phyloP scores from a whole-genome alignment of 2,329 filamentous ascomycete genomes.

The Trichoderma sp. region DNA sequence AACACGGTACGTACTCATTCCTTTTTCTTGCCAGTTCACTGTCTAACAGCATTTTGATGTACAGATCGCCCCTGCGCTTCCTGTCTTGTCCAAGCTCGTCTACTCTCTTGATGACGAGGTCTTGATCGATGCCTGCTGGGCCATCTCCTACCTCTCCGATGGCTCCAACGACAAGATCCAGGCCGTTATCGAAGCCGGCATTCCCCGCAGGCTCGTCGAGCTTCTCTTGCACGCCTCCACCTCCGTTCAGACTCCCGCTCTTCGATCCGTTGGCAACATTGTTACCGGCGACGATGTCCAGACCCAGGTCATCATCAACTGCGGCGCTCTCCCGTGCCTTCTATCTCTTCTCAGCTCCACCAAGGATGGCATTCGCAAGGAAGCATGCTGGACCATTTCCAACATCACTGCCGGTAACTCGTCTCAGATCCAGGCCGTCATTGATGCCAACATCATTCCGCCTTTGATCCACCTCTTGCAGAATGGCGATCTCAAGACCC shows the following conservation, averaged over 20 bases:
- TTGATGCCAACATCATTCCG: conserved; percentile 95
- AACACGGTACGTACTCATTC: conserved; percentile 65
- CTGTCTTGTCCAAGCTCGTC: conserved; percentile 92
- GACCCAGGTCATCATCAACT: conserved; percentile 99
- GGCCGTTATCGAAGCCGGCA: conserved; percentile 96
- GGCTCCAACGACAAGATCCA: conserved; percentile 99
- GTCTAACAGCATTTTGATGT: conserved; percentile 18
- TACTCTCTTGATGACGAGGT: conserved; percentile 99
- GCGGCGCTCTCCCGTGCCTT: conserved; percentile 86
- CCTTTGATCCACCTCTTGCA: conserved; percentile 93
- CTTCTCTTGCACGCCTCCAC: conserved; percentile 97
- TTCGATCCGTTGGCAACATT: conserved; percentile 97
- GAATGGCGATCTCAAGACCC: conserved; percentile 97
- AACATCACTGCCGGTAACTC: conserved; percentile 99
- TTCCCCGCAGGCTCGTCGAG: conserved; percentile 92
- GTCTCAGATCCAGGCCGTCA: conserved; percentile 92
- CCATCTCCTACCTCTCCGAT: conserved; percentile 96
- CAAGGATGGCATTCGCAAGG: conserved; percentile 98
- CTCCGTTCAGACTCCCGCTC: conserved; percentile 94
- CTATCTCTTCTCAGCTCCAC: conserved; percentile 90
- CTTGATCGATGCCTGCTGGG: conserved; percentile 98
- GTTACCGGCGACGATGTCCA: conserved; percentile 98
- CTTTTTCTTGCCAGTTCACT: background rate
- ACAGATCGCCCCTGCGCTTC: conserved; percentile 89
- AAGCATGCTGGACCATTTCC: conserved; percentile 99